Conservation (phyloP, 371 early-diverging fungal species). For the Scutellospora calospora region DNA sequence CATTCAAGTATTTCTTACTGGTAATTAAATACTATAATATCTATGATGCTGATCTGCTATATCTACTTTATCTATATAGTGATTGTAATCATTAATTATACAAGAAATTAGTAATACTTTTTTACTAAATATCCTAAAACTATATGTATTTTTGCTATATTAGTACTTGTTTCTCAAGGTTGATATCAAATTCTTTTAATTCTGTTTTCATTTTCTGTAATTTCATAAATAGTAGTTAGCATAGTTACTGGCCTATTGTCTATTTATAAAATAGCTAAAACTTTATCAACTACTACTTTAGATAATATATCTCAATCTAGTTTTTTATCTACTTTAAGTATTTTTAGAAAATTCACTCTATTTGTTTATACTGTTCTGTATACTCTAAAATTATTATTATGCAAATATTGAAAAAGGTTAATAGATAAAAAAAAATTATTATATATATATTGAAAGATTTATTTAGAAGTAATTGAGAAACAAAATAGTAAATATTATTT, state of each 20-base stretch:
- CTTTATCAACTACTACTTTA: slow-evolving; percentile 17
- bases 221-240: slow-evolving; percentile 36
- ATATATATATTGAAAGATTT: slow-evolving; percentile 40
- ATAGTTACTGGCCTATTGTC: slow-evolving; percentile 47
- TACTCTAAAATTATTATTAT: slow-evolving; percentile 35
- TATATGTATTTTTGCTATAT: slow-evolving; percentile 11
- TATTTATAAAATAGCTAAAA: slow-evolving; percentile 46
- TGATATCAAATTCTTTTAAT: slow-evolving; percentile 9
- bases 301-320: slow-evolving; percentile 15
- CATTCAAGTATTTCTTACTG: too few species aligned
- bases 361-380: slow-evolving; percentile 40
- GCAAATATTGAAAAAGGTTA: slow-evolving; percentile 31
- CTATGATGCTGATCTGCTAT: too few species aligned
- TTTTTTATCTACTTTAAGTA: slow-evolving; percentile 11
- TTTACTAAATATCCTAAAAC: slow-evolving; percentile 16
- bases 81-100: slow-evolving; percentile 47
- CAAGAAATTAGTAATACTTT: slow-evolving; percentile 30
- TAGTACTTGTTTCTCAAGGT: slow-evolving; percentile 35
- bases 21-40: too few species aligned
- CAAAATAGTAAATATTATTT: slow-evolving; percentile 34
- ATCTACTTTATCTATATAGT: not conserved
- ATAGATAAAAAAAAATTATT: slow-evolving; percentile 44
- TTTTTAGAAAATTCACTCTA: not conserved
- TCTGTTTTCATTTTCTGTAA: slow-evolving; percentile 16
- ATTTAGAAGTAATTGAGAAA: slow-evolving; percentile 38